Conservation (phyloP, 306 rosid species). For the Herpetospermum pedunculosum region DNA sequence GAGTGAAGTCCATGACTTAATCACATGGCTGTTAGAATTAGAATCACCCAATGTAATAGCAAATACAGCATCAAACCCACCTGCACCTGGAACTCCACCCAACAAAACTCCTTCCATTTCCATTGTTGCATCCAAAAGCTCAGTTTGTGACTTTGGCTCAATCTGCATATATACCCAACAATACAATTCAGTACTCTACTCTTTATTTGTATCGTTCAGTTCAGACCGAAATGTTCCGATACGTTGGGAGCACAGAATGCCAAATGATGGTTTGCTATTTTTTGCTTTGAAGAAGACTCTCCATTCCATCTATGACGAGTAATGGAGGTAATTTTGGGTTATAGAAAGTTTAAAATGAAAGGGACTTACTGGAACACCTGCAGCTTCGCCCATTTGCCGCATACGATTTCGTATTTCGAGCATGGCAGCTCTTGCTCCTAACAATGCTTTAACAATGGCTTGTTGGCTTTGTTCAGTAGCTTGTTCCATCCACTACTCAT, state of each 20-base stretch:
- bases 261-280: not conserved
- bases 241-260: not conserved
- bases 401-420: slow-evolving; percentile 54
- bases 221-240: not conserved
- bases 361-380: slow-evolving; percentile 77
- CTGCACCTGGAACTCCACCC: slow-evolving; percentile 98
- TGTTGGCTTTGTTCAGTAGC: slow-evolving; percentile 46
- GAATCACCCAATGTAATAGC: slow-evolving; percentile 69
- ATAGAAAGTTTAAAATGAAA: not conserved
- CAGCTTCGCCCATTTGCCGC: slow-evolving; percentile 82
- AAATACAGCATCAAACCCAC: slow-evolving; percentile 91
- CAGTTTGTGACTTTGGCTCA: slow-evolving; percentile 82
- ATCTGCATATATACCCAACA: slow-evolving; percentile 39
- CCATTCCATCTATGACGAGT: not conserved
- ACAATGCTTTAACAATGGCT: slow-evolving; percentile 44
- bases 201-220: not conserved
- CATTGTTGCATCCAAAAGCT: slow-evolving; percentile 68
- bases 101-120: slow-evolving; percentile 79
- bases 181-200: not conserved
- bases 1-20: slow-evolving; percentile 39
- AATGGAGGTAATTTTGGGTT: not conserved
- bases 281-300: not conserved
- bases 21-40: slow-evolving; percentile 32
- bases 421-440: slow-evolving; percentile 78
- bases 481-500: slow-evolving; percentile 68